Evolutionary conservation across 352 stramenopile genomes (phyloP), one percentile per base, ranked within the genome.

Genomic region (Globisporangium paddicum): DNA sequence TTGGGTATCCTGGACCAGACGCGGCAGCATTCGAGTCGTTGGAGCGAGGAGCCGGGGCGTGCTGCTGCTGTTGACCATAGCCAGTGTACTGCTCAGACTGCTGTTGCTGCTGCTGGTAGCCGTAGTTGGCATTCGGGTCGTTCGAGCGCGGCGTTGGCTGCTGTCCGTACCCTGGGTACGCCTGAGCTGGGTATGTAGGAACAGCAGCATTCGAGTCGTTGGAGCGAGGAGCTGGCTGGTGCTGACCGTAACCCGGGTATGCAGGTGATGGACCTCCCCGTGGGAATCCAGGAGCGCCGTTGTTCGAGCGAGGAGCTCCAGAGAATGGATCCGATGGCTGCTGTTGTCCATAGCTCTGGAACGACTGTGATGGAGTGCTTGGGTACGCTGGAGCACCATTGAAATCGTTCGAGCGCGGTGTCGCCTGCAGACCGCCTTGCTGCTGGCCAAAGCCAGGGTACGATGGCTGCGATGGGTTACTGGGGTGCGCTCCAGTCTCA

Each of bases 351-450:
- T 59, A 64, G 16, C 49, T 34, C 25, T 57, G 57, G 45, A 69
- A 68, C 19, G 60, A 64, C 21, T 64, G 58, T 14, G 58, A 64
- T 16, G 58, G 41, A 18, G 58, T 66, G 54, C 60, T 63, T 26
- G 67, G 67, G 26, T 75, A 75, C 26, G 71, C 53, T 32, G 70
- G 61, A 21, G 50, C 35, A 1, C 46, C 35, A 37, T 55, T 67
- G 16, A 60, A 18, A 30, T 64, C 61, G 40, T 55, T 71, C 30
- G 70, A 73, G 6, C 60, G 66, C 37, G 67, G 66, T 1, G 64
- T 47, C 61, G 35, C 45, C 18, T 64, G 48, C 42, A 47, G 34
- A 37, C 46, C 58, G 28, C 13, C 28, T 46, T n/a, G 40, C 40
- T 23, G 40, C 34, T 40, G 55, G 1, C 55, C 44, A 54, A 46